These are phyloP conservation scores for Populus alba DNA, from an alignment of 345 rosid genomes.

Conservation along the genomic window DNA sequence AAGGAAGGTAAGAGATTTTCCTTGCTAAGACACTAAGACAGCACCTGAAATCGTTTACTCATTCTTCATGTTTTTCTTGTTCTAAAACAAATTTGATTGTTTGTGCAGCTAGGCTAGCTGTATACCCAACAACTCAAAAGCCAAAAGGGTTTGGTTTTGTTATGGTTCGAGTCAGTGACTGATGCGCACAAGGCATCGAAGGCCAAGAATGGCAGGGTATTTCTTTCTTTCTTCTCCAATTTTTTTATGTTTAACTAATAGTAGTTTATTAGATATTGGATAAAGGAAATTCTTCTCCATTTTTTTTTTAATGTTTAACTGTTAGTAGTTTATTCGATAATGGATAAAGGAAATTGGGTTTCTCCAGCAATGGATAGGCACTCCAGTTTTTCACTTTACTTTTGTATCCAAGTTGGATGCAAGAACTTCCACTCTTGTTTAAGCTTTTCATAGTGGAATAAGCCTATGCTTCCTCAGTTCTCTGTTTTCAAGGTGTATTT, in stretches of 20 bases:
- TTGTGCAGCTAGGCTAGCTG: conserved; percentile 46
- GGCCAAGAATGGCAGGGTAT: conserved; percentile 62
- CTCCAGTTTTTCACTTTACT: too few relatives aligned
- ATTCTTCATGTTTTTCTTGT: neutral
- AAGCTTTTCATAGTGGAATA: too few relatives aligned
- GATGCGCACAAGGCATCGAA: conserved; percentile 62
- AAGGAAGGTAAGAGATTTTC: conserved; percentile 30
- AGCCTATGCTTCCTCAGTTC: too few relatives aligned
- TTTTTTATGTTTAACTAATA: neutral
- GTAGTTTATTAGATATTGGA: neutral
- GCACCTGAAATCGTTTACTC: neutral
- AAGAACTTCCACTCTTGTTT: too few relatives aligned
- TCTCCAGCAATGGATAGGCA: too few relatives aligned
- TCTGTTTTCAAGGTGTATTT: too few relatives aligned
- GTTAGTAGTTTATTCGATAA: neutral
- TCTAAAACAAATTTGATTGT: neutral
- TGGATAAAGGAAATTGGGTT: too few relatives aligned
- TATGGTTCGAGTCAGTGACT: conserved; percentile 43
- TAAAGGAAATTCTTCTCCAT: too few relatives aligned
- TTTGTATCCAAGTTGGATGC: too few relatives aligned
- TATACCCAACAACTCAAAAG: conserved; percentile 49
- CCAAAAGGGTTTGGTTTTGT: conserved; percentile 77
- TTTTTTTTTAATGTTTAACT: neutral
- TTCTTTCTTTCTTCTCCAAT: neutral
- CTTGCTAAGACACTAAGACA: neutral